Evolutionary conservation across 2,329 filamentous ascomycete species (phyloP).

Genomic region (Ascocoryne sarcoides): DNA sequence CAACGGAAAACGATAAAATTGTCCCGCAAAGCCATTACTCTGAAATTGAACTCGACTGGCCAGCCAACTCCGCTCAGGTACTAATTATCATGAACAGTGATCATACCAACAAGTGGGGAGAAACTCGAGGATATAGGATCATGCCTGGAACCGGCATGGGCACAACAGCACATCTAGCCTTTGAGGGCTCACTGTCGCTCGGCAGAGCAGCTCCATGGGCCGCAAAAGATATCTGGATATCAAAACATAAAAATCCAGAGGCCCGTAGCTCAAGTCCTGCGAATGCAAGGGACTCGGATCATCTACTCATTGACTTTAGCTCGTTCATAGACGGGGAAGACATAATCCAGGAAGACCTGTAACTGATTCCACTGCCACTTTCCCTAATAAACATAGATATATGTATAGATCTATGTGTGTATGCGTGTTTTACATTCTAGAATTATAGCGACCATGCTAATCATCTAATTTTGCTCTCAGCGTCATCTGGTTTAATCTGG

Average conservation of each 20-base stretch:
- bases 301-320: constrained; percentile 42
- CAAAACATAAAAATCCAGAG: constrained; percentile 43
- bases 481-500: constrained; percentile 45
- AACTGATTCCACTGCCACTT: background rate
- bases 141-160: constrained; percentile 27
- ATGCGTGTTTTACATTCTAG: too few relatives aligned
- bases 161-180: constrained; percentile 36
- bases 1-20: too few relatives aligned
- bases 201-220: constrained; percentile 41
- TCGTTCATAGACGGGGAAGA: constrained; percentile 38
- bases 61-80: constrained; percentile 36
- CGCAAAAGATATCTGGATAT: constrained; percentile 42
- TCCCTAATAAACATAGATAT: background rate
- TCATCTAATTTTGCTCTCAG: too few relatives aligned
- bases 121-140: constrained; percentile 42
- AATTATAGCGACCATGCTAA: too few relatives aligned
- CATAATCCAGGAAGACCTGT: constrained; percentile 33
- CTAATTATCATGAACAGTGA: constrained; percentile 43
- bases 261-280: constrained; percentile 36
- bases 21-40: constrained; percentile 43
- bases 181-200: constrained; percentile 38
- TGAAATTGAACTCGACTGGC: constrained; percentile 36
- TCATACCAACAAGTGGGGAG: constrained; percentile 39
- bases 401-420: too few relatives aligned
- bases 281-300: constrained; percentile 36